Conservation (phyloP, 2,329 filamentous ascomycete genomes). For the Aspergillus oerlinghausenensis region DNA sequence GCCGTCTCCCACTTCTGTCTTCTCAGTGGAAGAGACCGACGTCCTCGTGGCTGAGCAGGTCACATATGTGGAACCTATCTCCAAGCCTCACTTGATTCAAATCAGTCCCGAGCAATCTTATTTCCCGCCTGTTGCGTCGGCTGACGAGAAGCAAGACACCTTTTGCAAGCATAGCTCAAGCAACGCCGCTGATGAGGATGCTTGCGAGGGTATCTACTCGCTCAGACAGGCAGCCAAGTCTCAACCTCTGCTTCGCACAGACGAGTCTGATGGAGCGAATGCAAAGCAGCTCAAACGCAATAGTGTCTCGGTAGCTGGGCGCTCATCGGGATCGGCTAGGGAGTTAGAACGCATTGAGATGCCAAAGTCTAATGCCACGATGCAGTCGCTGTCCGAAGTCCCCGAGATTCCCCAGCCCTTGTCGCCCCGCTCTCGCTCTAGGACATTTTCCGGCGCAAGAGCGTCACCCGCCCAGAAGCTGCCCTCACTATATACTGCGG, state of each 20-base stretch:
- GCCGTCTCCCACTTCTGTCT: constrained; percentile 23
- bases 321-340: neutral
- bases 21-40: constrained; percentile 29
- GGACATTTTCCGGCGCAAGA: constrained; percentile 20
- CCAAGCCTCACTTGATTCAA: constrained; percentile 29
- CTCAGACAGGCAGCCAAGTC: constrained; percentile 12
- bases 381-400: constrained; percentile 22
- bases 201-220: constrained; percentile 9
- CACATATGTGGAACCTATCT: constrained; percentile 26
- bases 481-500: neutral
- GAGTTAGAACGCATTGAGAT: neutral
- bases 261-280: neutral
- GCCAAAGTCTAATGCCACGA: constrained; percentile 14
- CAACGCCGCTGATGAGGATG: neutral
- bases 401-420: constrained; percentile 14
- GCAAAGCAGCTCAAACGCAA: constrained; percentile 8
- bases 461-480: constrained; percentile 19
- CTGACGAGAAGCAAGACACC: constrained; percentile 8
- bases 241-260: constrained; percentile 12
- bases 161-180: neutral
- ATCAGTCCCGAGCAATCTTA: constrained; percentile 23
- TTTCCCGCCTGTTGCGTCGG: neutral
- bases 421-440: constrained; percentile 17
- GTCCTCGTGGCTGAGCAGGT: constrained; percentile 31
- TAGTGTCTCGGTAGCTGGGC: constrained; percentile 5